Conservation (phyloP, 257 asterid species). For the Solanum pennellii region DNA sequence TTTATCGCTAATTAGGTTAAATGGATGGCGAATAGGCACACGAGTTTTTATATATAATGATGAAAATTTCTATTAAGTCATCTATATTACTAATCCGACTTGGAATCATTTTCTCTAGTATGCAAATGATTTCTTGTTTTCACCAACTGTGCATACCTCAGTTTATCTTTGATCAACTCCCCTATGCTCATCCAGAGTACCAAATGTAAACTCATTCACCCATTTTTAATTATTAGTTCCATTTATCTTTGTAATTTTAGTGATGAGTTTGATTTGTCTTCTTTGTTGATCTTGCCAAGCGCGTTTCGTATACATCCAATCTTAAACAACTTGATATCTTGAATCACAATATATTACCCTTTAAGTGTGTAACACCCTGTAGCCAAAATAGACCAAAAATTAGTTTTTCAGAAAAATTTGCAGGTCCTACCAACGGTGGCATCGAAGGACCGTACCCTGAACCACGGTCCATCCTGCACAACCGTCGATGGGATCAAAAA, state of each 20-base stretch:
- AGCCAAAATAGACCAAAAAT: too few species aligned
- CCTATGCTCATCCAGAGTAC: not conserved
- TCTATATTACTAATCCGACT: not conserved
- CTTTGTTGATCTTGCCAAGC: not conserved
- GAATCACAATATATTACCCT: too few species aligned
- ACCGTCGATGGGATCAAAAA: too few species aligned
- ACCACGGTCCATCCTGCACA: too few species aligned
- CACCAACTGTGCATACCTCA: not conserved
- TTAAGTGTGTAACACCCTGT: too few species aligned
- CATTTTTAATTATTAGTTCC: not conserved
- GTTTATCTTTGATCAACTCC: not conserved
- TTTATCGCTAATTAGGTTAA: not conserved
- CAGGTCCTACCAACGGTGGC: too few species aligned
- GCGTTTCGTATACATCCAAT: not conserved
- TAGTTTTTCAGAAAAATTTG: too few species aligned
- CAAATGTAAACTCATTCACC: not conserved
- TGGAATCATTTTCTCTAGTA: conserved; percentile 5
- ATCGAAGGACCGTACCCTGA: too few species aligned
- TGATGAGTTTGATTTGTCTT: not conserved
- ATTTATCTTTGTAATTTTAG: not conserved
- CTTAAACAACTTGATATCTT: too few species aligned
- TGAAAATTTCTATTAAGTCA: conserved; percentile 1
- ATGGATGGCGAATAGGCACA: not conserved
- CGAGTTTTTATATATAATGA: not conserved
- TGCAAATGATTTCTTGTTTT: not conserved